Conservation (phyloP, 306 rosid genomes). For the Casuarina equisetifolia region DNA sequence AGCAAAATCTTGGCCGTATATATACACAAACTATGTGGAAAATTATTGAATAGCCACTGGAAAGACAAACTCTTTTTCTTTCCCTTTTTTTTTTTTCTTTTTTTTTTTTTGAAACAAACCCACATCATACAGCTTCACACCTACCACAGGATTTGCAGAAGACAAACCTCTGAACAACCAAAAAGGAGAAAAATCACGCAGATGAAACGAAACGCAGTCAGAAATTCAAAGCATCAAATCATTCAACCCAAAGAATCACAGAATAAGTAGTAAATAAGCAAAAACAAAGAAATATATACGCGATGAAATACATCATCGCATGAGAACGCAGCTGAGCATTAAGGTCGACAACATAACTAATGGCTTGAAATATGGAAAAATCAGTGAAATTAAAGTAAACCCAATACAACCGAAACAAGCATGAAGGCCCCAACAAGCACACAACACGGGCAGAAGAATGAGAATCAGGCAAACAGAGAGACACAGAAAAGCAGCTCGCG, state of each 20-base stretch:
- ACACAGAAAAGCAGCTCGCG: conserved; percentile 7
- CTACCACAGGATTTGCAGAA: background rate
- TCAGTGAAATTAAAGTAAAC: conserved; percentile 1
- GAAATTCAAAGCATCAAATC: conserved; percentile 14
- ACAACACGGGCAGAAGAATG: background rate
- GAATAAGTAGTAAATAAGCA: background rate
- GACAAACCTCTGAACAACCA: conserved; percentile 12
- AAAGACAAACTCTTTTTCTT: no score
- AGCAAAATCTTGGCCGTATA: conserved; percentile 3
- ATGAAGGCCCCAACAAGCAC: background rate
- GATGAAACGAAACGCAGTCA: conserved; percentile 32
- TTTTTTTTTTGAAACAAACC: conserved; percentile 12
- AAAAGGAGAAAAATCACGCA: conserved; percentile 1
- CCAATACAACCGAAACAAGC: conserved; percentile 9
- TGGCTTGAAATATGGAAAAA: background rate
- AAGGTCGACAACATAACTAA: conserved; percentile 14
- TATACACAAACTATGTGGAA: conserved; percentile 12
- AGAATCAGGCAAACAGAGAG: background rate
- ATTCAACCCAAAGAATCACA: background rate
- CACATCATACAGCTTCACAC: background rate
- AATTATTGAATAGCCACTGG: no score
- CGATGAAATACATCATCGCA: background rate
- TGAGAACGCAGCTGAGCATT: conserved; percentile 20
- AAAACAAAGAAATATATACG: conserved; percentile 9
- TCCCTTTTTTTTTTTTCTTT: background rate